Conservation (phyloP, 345 rosid species). For the Melaleuca alternifolia region DNA sequence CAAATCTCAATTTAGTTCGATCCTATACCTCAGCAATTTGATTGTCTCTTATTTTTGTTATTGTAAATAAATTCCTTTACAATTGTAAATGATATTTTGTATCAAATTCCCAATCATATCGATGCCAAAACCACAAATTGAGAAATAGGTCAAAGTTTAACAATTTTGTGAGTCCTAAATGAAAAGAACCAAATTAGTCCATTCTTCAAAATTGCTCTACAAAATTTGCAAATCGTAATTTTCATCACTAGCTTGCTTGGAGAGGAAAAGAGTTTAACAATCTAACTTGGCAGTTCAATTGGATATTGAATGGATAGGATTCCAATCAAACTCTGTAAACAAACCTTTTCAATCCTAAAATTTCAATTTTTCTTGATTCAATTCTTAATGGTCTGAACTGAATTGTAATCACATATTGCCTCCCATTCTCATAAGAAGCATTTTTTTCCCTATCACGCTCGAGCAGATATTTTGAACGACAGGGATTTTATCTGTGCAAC, state of each 20-base stretch:
- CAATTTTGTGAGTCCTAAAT: no score
- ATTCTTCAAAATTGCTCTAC: not conserved
- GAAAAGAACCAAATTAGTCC: not conserved
- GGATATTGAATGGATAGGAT: rapidly evolving
- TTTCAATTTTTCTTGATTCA: rapidly evolving
- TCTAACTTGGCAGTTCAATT: not conserved
- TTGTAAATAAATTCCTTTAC: no score
- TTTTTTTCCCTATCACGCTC: not conserved
- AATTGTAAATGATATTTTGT: no score
- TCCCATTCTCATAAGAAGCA: not conserved
- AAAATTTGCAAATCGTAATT: not conserved
- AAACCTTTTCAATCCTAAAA: rapidly evolving
- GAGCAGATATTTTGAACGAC: not conserved
- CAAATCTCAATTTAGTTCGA: not conserved
- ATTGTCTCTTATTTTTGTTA: no score
- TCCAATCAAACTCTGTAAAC: not conserved
- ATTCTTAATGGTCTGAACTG: not conserved
- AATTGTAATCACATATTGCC: not conserved
- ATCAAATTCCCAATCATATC: no score
- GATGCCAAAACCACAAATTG: no score
- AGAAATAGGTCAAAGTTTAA: no score
- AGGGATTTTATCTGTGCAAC: not conserved
- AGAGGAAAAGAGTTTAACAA: not conserved
- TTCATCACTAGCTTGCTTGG: not conserved
- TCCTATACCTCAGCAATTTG: not conserved